These are phyloP conservation scores for Lodderomyces theae DNA, from an alignment of 1,139 yeast species.

Conservation along the genomic window DNA sequence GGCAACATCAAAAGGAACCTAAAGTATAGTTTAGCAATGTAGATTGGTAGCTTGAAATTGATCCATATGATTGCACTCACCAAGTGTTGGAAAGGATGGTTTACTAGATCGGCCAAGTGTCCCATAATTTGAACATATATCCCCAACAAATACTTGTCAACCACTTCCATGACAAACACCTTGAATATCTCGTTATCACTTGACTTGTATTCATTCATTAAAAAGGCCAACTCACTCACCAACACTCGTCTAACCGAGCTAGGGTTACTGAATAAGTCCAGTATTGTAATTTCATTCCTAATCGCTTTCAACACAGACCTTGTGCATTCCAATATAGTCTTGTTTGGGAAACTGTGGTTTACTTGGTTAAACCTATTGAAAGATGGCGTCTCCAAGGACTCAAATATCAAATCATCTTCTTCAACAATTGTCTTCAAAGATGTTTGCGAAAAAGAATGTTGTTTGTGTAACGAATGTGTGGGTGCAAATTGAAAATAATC, in stretches of 20 bases:
- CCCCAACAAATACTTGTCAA: slow-evolving; percentile 14
- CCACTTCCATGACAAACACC: slow-evolving; percentile 18
- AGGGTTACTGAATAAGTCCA: slow-evolving; percentile 17
- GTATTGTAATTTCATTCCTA: slow-evolving; percentile 12
- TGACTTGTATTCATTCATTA: slow-evolving; percentile 11
- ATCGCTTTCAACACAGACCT: slow-evolving; percentile 6
- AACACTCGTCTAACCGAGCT: slow-evolving; percentile 12
- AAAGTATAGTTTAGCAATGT: slow-evolving; percentile 15
- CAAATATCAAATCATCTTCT: slow-evolving; percentile 13
- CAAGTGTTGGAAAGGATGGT: slow-evolving; percentile 9
- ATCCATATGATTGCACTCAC: not conserved
- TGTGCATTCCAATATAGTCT: slow-evolving; percentile 1
- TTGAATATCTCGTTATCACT: slow-evolving; percentile 12
- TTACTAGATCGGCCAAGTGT: slow-evolving; percentile 9
- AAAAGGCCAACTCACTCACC: slow-evolving; percentile 13
- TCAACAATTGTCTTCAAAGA: slow-evolving; percentile 13
- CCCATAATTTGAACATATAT: slow-evolving; percentile 7
- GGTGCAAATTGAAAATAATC: slow-evolving; percentile 2
- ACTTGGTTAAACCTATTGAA: slow-evolving; percentile 9
- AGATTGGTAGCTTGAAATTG: slow-evolving; percentile 4
- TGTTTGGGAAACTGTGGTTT: not conserved
- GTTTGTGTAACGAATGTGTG: not conserved
- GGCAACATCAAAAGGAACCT: slow-evolving; percentile 21
- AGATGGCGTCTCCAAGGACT: slow-evolving; percentile 7
- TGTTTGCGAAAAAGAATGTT: slow-evolving; percentile 1